Conservation (phyloP, 2,329 filamentous ascomycete genomes). For the Colletotrichum tamarilloi region DNA sequence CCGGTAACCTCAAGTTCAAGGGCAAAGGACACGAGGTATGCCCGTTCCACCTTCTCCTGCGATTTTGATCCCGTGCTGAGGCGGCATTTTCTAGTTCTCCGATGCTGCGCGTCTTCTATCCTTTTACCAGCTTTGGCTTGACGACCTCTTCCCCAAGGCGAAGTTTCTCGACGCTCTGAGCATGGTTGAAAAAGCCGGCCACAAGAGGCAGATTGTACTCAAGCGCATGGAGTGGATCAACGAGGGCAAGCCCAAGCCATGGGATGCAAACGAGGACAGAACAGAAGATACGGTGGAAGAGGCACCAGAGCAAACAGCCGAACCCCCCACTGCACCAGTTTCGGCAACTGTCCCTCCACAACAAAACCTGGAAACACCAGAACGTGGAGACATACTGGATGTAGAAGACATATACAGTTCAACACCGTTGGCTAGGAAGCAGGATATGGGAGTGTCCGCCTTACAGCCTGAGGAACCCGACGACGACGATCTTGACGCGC, state of each 20-base stretch:
- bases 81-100: conserved; percentile 70
- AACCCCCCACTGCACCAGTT: conserved; percentile 42
- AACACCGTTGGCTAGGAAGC: conserved; percentile 52
- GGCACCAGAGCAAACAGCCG: conserved; percentile 41
- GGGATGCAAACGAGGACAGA: conserved; percentile 44
- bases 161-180: conserved; percentile 89
- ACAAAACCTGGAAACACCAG: conserved; percentile 44
- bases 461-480: conserved; percentile 40
- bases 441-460: not conserved
- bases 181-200: conserved; percentile 94
- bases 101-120: conserved; percentile 85
- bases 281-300: conserved; percentile 37
- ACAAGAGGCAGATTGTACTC: conserved; percentile 80
- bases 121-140: conserved; percentile 96
- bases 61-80: not conserved
- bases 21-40: conserved; percentile 92
- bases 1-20: conserved; percentile 81
- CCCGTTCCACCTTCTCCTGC: conserved; percentile 2
- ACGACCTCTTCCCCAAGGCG: conserved; percentile 94
- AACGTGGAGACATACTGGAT: conserved; percentile 51
- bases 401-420: conserved; percentile 66
- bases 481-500: conserved; percentile 56
- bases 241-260: conserved; percentile 70
- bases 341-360: conserved; percentile 49
- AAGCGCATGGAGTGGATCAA: conserved; percentile 87